Base-by-base conservation (phyloP, 768 basidiomycete species). In the Pulveroboletus sp. region DNA sequence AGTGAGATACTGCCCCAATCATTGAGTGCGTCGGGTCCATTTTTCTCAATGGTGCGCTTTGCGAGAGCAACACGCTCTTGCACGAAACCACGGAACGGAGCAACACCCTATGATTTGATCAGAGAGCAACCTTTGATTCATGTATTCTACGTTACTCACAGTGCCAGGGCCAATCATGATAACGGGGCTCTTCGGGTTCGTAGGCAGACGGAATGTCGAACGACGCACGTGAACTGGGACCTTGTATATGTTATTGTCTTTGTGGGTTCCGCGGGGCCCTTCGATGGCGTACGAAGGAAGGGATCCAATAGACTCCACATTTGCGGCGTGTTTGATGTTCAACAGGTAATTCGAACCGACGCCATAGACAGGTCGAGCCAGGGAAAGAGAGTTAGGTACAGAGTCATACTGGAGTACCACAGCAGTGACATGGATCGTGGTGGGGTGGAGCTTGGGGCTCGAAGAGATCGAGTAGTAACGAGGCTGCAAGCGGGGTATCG, bases 111-210 rank as follows among this genome's bases (percentile, higher is more conserved):
- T 54, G 34, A 54, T 36, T 19, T 41, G 34, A 39, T 58, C 57
- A 54, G 38, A 39, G 52, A 42, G 46, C 10, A 13, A 35, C 2
- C 11, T 36, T n/a, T 8, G 27, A 8, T 20, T 22, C 4, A 47
- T 23, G 17, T 13, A 27, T 24, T 24, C 8, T 1, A 20, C 17
- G 39, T 32, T 34, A 80, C 90, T 73, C 66, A 95, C 93, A 49
- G 94, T 99, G 45, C 96, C 96, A 53, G 96, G 96, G 35, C 96
- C 96, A 66, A 99, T 82, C 96, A 99, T 98, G 70, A 99, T 91
- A 43, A 99, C 87, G 2, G 96, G 96, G 51, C 89, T 95, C 77
- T 96, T 97, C 30, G 96, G 96, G 67, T 93, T 93, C 16, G 96
- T 98, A 9, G 96, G 96, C 43, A 99, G 74, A 43, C 96, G 79